phyloP scores from a whole-genome alignment of 495 filamentous ascomycete genomes.

The Hypoxylon lienhwacheense region DNA sequence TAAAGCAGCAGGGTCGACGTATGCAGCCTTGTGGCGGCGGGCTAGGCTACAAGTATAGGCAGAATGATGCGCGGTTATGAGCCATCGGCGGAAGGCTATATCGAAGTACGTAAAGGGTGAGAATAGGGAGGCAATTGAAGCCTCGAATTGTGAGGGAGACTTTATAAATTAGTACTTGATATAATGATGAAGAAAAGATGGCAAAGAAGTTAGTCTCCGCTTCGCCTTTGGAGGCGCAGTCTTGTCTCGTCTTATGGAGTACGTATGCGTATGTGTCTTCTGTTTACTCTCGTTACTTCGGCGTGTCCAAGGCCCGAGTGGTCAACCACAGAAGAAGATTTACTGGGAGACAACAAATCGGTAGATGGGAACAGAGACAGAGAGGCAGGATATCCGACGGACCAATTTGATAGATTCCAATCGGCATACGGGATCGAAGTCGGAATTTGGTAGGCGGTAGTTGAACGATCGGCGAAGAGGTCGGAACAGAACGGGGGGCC shows the following conservation, averaged over 20 bases:
- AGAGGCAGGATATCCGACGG: too few relatives aligned
- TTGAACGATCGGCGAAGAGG: neutral
- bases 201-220: slow-evolving; percentile 14
- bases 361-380: slow-evolving; percentile 2
- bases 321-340: slow-evolving; percentile 5
- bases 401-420: too few relatives aligned
- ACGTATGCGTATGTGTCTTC: slow-evolving; percentile 2
- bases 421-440: too few relatives aligned
- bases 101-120: slow-evolving; percentile 2
- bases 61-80: slow-evolving; percentile 10
- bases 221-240: slow-evolving; percentile 25
- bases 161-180: neutral
- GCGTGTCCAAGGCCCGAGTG: slow-evolving; percentile 6
- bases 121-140: slow-evolving; percentile 11
- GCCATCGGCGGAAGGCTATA: slow-evolving; percentile 24
- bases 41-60: slow-evolving; percentile 9
- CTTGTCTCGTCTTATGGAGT: slow-evolving; percentile 3
- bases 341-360: neutral
- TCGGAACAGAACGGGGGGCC: neutral
- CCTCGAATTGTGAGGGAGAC: slow-evolving; percentile 3
- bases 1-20: too few relatives aligned
- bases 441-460: neutral
- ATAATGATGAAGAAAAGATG: neutral
- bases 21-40: slow-evolving; percentile 14
- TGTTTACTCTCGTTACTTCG: slow-evolving; percentile 6